A percentile compares a stretch with the other conserved stretches of the same genome.
Conservation (phyloP, 192 early-diverging fungal genomes). For the Borealophlyctis nickersoniae region DNA sequence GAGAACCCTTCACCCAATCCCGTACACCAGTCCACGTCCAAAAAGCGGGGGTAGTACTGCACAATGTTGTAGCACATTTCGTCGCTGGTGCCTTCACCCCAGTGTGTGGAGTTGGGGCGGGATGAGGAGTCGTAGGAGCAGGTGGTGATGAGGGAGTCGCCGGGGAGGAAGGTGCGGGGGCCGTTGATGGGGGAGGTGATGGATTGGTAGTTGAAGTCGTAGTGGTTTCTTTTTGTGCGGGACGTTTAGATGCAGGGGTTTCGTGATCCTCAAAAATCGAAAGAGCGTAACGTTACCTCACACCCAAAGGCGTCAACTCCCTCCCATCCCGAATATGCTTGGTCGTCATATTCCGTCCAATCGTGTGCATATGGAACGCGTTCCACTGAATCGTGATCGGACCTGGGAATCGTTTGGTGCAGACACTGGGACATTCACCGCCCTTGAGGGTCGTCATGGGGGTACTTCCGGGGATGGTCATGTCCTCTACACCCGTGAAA, state of each 20-base stretch:
- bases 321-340: conserved; percentile 21
- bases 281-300: too few species aligned
- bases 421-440: conserved; percentile 17
- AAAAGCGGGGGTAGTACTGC: conserved; percentile 21
- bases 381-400: conserved; percentile 17
- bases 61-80: conserved; percentile 35
- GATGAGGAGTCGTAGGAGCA: conserved; percentile 17
- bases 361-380: conserved; percentile 26
- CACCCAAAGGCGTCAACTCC: conserved; percentile 18
- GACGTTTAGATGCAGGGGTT: too few species aligned
- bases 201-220: conserved; percentile 24
- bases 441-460: not conserved
- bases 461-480: conserved; percentile 12
- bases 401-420: conserved; percentile 21
- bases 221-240: conserved; percentile 17
- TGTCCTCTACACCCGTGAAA: not conserved
- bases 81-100: conserved; percentile 9
- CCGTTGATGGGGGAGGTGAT: not conserved
- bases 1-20: not conserved
- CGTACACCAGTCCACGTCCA: not conserved
- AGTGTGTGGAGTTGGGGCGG: not conserved
- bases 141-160: conserved; percentile 25
- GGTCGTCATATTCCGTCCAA: conserved; percentile 21
- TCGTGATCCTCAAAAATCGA: too few species aligned
- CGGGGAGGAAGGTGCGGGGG: conserved; percentile 15